Conservation (phyloP, 2,329 filamentous ascomycete species). For the Exophiala oligosperma region DNA sequence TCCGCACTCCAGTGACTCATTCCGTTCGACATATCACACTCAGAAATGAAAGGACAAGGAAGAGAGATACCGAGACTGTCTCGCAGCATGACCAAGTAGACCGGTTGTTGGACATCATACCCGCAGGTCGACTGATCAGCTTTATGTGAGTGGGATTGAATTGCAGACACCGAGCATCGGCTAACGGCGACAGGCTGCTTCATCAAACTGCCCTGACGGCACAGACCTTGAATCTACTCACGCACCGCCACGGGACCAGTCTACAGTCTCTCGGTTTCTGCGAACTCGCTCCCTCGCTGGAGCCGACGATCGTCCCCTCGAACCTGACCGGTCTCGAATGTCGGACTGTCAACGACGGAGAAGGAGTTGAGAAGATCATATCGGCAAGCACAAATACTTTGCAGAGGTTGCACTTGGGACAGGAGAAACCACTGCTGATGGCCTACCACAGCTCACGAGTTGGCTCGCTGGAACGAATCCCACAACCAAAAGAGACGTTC, state of each 20-base stretch:
- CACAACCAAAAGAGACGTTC: slow-evolving; percentile 22
- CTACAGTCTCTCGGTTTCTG: slow-evolving; percentile 24
- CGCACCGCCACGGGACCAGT: slow-evolving; percentile 14
- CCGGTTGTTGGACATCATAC: slow-evolving; percentile 21
- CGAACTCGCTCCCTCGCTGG: slow-evolving; percentile 13
- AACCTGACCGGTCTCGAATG: slow-evolving; percentile 26
- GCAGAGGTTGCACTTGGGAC: slow-evolving; percentile 25
- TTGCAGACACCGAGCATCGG: not conserved
- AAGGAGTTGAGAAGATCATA: slow-evolving; percentile 23
- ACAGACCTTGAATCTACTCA: slow-evolving; percentile 13
- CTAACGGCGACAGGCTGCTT: slow-evolving; percentile 15
- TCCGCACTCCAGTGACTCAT: slow-evolving; percentile 24
- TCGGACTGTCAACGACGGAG: slow-evolving; percentile 24
- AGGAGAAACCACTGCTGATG: slow-evolving; percentile 27
- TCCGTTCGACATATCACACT: slow-evolving; percentile 25
- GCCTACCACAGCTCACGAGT: slow-evolving; percentile 18
- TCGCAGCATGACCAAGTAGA: slow-evolving; percentile 12
- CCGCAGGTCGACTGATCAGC: slow-evolving; percentile 13
- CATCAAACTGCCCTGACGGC: slow-evolving; percentile 15
- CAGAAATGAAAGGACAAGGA: slow-evolving; percentile 17
- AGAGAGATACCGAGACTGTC: slow-evolving; percentile 10
- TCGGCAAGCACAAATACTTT: slow-evolving; percentile 22
- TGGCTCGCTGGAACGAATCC: slow-evolving; percentile 15
- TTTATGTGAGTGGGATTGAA: slow-evolving; percentile 18
- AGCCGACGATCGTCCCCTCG: slow-evolving; percentile 9